Base-by-base conservation (phyloP, 768 basidiomycete species). In the Amanita subjunquillea region DNA sequence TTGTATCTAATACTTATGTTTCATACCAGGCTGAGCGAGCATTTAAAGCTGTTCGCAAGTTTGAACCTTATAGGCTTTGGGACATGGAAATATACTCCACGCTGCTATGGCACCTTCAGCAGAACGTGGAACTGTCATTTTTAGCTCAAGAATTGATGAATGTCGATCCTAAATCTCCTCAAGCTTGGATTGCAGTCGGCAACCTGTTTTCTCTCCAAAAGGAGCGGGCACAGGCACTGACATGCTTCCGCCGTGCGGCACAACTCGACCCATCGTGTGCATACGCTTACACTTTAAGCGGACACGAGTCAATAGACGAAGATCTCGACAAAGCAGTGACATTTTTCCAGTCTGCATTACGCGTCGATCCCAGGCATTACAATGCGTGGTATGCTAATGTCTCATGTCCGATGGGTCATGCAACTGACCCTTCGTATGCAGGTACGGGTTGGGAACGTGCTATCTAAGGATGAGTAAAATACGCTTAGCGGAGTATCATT, bases 401-500 rank as follows among this genome's bases (percentile, higher is more conserved):
- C 27, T 4, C 30, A 34, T 3, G 3, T 22, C 22, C 4, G 29
- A 22, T 22, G 41, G 41, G 54, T 47, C 36, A 48, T 62, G 58
- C 52, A 55, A 65, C 53, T 48, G 47, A 54, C 59, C 68, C 63
- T 59, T 65, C 63, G 56, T 54, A 34, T 34, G 57, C 62, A 97
- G 95, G 95, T 99, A 98, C 68, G 96, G 96, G n/a, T 74, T 99
- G 59, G 96, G 96, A 56, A 90, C 90, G 34, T 97, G 93, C 63
- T 98, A 97, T 74, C 75, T 95, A 65, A 80, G 91, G 61, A 91
- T 87, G 79, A 93, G 89, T 68, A 97, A 95, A 72, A 72, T 90
- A 54, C 83, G 89, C 42, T 74, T 94, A 48, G 96, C 96, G 41
- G 93, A 98, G 65, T 97, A 95, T 71, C 94, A 98, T 69, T 98